Conservation (phyloP, 768 basidiomycete species). For the Fistulinella prunicolor region DNA sequence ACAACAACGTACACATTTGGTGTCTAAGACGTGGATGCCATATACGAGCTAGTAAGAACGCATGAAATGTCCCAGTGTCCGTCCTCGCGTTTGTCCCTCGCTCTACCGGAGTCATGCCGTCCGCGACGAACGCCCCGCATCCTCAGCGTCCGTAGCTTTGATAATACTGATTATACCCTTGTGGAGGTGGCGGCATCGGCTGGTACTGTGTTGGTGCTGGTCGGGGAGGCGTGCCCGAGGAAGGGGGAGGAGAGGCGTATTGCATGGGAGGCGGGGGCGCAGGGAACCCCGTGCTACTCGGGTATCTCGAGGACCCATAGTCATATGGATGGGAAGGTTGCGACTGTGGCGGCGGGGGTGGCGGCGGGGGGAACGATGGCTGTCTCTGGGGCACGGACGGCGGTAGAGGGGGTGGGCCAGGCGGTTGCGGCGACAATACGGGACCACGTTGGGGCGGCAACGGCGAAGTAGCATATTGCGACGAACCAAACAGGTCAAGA, state of each 20-base stretch:
- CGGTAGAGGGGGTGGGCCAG: constrained; percentile 19
- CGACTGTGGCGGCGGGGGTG: constrained; percentile 17
- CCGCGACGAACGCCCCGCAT: no score
- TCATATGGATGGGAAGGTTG: constrained; percentile 24
- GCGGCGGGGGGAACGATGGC: constrained; percentile 17
- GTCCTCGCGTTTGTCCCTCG: no score
- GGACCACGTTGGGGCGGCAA: constrained; percentile 2
- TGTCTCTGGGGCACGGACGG: constrained; percentile 26
- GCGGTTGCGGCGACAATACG: no score
- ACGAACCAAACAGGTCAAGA: constrained; percentile 28
- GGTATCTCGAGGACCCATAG: constrained; percentile 11
- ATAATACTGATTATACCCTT: constrained; percentile 31
- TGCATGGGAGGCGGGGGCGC: constrained; percentile 30
- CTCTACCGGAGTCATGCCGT: no score
- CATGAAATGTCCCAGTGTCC: no score
- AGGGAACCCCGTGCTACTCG: constrained; percentile 19
- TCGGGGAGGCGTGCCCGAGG: constrained; percentile 13
- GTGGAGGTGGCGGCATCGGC: constrained; percentile 29
- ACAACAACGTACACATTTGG: no score
- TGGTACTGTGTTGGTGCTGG: constrained; percentile 26
- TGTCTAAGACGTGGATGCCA: no score
- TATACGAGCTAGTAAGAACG: no score
- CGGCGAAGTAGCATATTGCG: constrained; percentile 7
- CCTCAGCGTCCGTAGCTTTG: constrained; percentile 30
- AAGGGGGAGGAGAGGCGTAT: constrained; percentile 17